phyloP scores from a whole-genome alignment of 2,329 filamentous ascomycete species.

The Ophiostoma ulmi region DNA sequence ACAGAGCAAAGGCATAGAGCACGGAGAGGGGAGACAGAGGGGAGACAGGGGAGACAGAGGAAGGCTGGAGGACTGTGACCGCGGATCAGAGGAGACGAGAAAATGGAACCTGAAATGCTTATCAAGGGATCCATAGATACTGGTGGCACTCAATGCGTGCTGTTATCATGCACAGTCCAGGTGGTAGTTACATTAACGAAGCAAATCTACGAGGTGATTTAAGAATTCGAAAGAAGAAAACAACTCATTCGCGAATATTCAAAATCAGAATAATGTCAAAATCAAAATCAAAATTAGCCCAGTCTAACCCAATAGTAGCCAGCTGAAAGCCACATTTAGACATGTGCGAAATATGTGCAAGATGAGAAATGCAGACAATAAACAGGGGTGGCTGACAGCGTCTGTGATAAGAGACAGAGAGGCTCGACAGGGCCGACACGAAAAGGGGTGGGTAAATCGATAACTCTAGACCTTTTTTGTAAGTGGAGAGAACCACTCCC shows the following conservation, averaged over 20 bases:
- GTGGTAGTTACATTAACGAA: not conserved
- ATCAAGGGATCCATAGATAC: not conserved
- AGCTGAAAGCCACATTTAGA: conserved; percentile 4
- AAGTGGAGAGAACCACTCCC: not conserved
- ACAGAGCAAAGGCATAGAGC: not conserved
- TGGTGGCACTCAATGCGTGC: not conserved
- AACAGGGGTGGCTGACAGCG: not conserved
- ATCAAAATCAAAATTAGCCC: no score
- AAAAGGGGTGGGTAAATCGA: not conserved
- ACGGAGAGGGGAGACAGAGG: not conserved
- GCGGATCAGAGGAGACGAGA: not conserved
- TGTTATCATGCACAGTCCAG: not conserved
- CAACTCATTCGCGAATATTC: not conserved
- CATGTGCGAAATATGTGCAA: conserved; percentile 3
- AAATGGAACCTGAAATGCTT: conserved; percentile 5
- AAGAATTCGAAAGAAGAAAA: not conserved
- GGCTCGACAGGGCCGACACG: not conserved
- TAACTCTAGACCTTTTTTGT: conserved; percentile 1
- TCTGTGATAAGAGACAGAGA: not conserved
- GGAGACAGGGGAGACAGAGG: not conserved
- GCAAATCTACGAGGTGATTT: no score
- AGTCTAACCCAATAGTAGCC: not conserved
- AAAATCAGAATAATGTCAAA: not conserved
- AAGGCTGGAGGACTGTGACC: not conserved
- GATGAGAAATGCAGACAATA: conserved; percentile 7